Percentiles rank a stretch among this genome's conserved stretches.
Conservation (phyloP, 2,329 filamentous ascomycete genomes). For the Venturia aucupariae region DNA sequence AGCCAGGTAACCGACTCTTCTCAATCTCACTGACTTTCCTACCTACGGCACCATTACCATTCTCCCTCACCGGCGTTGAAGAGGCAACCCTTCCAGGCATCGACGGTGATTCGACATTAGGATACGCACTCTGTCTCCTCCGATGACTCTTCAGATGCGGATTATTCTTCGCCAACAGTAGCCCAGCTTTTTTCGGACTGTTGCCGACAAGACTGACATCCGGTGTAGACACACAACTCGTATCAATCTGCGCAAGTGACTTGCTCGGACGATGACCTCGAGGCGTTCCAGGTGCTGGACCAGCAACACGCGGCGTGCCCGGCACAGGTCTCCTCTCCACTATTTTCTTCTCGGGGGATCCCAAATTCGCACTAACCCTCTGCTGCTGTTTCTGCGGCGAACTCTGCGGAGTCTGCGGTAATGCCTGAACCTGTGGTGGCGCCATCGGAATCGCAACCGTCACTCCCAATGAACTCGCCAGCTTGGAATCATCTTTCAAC, state of each 20-base stretch:
- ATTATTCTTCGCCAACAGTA: slow-evolving; percentile 72
- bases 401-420: background rate
- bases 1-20: slow-evolving; percentile 48
- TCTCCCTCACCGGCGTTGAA: background rate
- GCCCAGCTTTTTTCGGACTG: slow-evolving; percentile 41
- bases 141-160: slow-evolving; percentile 75
- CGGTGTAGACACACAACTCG: background rate
- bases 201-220: background rate
- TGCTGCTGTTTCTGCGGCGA: slow-evolving; percentile 7
- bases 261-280: background rate
- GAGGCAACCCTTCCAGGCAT: slow-evolving; percentile 16
- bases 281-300: background rate
- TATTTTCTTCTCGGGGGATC: background rate
- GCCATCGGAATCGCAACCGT: background rate
- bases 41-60: slow-evolving; percentile 28
- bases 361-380: background rate
- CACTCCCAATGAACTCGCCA: slow-evolving; percentile 40
- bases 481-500: slow-evolving; percentile 59
- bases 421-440: background rate
- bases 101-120: background rate
- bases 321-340: background rate
- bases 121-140: slow-evolving; percentile 37
- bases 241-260: background rate
- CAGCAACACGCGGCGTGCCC: background rate
- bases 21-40: slow-evolving; percentile 21